Base-by-base conservation (phyloP, 2,329 filamentous ascomycete species). In the Hypomyces perniciosus region DNA sequence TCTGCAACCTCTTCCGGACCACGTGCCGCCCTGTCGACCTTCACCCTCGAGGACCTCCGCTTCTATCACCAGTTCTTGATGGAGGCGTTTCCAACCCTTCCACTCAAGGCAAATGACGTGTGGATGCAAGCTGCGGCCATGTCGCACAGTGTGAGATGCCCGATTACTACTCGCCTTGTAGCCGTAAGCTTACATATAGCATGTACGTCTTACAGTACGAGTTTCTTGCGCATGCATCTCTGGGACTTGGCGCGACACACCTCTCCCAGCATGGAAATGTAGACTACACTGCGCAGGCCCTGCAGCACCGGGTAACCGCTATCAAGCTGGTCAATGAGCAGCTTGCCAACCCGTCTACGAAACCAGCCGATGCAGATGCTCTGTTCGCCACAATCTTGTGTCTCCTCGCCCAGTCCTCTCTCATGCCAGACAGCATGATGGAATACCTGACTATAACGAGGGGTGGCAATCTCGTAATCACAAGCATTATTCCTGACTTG, bases 31-130 rank as follows among this genome's bases (percentile, higher is more conserved):
- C 40, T 56, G 28, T 54, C 57, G 27, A 50, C 44, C 30, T 72
- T 74, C 50, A 65, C 62, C 28, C 58, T 70, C 12, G 64, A 73
- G 39, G 75, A 78, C 54, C 66, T 79, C 61, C 65, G 72, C 6
- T 75, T 76, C 55, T 77, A 77, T 53, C 73, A 77, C 52, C 74
- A 77, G 54, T 78, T 77, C 53, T 56, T 78, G 9, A 63, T 71
- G 1, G 60, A 67, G 2, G 74, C 73, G 4, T 67, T 67, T 40
- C 69, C 68, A 2, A 65, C 68, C 2, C 48, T 71, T 7, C 69
- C 69, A 5, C 51, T 71, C 1, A 54, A 56, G 12, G 62, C 61
- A 3, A 61, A 61, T 4, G 56, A 59, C 5, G 53, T 69, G 0
- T 72, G 69, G 68, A 59, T 55, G 43, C 56, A 65, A 26, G 65